Evolutionary conservation across 306 rosid genomes (phyloP).

Genomic region (Castanea sativa): DNA sequence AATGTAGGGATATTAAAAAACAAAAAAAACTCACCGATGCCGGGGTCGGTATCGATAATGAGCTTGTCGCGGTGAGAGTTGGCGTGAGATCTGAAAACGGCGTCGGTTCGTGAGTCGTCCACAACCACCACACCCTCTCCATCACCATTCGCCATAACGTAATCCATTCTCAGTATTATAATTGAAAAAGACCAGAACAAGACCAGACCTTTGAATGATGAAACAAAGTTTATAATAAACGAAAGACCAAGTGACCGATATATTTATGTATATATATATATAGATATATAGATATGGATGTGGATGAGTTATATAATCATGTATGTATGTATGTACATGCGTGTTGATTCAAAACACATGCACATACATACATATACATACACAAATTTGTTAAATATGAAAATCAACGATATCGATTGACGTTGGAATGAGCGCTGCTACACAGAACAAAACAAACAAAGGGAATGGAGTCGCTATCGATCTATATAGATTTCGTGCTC

Average conservation of each 20-base stretch:
- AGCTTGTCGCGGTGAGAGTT: conserved; percentile 47
- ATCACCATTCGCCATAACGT: conserved; percentile 20
- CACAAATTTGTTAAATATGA: not conserved
- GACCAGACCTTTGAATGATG: too few species aligned
- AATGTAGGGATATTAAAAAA: not conserved
- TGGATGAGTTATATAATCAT: too few species aligned
- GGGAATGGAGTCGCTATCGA: not conserved
- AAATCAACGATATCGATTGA: conserved; percentile 1
- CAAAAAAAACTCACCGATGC: conserved; percentile 62
- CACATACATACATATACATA: not conserved
- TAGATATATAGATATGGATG: too few species aligned
- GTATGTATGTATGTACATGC: conserved; percentile 13
- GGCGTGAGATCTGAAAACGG: conserved; percentile 3
- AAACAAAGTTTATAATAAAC: too few species aligned
- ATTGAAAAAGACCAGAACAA: too few species aligned
- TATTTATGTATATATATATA: too few species aligned
- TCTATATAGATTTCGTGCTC: not conserved
- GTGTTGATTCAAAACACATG: not conserved
- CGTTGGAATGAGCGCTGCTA: conserved; percentile 19
- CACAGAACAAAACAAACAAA: too few species aligned
- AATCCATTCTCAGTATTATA: not conserved
- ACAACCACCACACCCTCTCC: conserved; percentile 14
- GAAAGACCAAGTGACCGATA: too few species aligned
- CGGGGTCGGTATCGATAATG: conserved; percentile 96
- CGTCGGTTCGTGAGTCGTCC: not conserved